These are phyloP conservation scores for Pseudocercospora musae DNA, from an alignment of 2,329 filamentous ascomycete species.

Conservation along the genomic window DNA sequence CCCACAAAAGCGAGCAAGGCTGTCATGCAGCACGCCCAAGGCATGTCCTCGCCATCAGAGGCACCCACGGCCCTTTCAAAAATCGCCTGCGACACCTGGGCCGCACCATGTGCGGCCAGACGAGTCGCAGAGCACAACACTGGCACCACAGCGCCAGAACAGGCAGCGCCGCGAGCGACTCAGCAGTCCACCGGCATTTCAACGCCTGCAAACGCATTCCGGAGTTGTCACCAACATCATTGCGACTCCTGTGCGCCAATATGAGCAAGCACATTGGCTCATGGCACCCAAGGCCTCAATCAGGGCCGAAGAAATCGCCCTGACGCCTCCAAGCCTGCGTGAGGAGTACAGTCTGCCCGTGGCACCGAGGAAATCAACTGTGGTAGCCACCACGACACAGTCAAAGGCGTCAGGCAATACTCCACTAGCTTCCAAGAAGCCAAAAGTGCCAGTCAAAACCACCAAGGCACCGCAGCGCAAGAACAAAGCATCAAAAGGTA, in stretches of 20 bases:
- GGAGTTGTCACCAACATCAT: background rate
- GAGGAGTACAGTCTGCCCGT: background rate
- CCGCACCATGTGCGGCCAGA: background rate
- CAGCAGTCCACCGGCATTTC: background rate
- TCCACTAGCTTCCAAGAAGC: background rate
- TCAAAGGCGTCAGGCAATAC: background rate
- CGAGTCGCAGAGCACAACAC: background rate
- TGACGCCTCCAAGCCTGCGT: background rate
- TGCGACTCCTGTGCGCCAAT: background rate
- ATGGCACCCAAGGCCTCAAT: background rate
- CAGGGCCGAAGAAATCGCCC: background rate
- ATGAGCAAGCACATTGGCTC: background rate
- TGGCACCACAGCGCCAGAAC: background rate
- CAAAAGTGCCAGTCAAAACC: background rate
- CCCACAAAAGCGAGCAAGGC: background rate
- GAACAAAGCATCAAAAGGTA: background rate
- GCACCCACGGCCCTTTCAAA: background rate
- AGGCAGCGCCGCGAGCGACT: background rate
- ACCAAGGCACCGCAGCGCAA: background rate
- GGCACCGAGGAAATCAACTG: background rate
- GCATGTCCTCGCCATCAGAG: background rate
- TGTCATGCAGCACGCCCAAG: background rate
- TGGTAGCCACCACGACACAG: background rate
- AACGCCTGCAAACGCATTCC: background rate
- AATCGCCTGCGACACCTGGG: background rate